Conservation (phyloP, 1,284 basidiomycete species). For the Thecaphora thlaspeos region DNA sequence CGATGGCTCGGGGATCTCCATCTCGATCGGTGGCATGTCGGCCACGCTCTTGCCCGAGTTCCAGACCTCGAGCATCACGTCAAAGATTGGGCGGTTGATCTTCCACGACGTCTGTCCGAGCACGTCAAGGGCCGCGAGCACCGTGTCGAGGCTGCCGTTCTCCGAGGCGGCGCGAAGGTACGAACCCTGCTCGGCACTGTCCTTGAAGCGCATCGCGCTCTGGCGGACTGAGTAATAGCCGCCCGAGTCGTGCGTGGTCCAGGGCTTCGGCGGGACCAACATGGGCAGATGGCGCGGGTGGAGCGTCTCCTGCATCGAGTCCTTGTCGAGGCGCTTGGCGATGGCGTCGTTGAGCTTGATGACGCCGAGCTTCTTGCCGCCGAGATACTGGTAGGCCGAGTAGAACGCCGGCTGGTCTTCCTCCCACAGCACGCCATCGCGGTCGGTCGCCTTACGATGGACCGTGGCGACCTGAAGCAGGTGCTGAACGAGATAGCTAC, state of each 20-base stretch:
- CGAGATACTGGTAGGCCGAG: slow-evolving; percentile 88
- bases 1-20: slow-evolving; percentile 61
- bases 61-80: slow-evolving; percentile 76
- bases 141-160: slow-evolving; percentile 75
- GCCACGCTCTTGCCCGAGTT: slow-evolving; percentile 64
- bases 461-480: slow-evolving; percentile 82
- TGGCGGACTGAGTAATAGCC: slow-evolving; percentile 68
- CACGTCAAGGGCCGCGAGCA: slow-evolving; percentile 85
- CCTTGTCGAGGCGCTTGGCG: slow-evolving; percentile 74
- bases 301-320: slow-evolving; percentile 72
- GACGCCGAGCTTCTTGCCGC: slow-evolving; percentile 86
- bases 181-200: slow-evolving; percentile 78
- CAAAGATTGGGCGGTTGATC: slow-evolving; percentile 76
- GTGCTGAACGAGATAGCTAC: slow-evolving; percentile 77
- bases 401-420: slow-evolving; percentile 89
- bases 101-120: slow-evolving; percentile 87
- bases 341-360: slow-evolving; percentile 83
- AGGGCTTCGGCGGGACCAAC: slow-evolving; percentile 86
- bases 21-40: slow-evolving; percentile 58
- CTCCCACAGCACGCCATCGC: slow-evolving; percentile 49
- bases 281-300: slow-evolving; percentile 94
- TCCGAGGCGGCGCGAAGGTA: slow-evolving; percentile 78
- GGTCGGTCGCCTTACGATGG: slow-evolving; percentile 61
- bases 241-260: slow-evolving; percentile 76
- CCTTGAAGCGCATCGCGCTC: slow-evolving; percentile 81